Base-by-base conservation (phyloP, 768 basidiomycete species). In the Hygrocybe coccinea region DNA sequence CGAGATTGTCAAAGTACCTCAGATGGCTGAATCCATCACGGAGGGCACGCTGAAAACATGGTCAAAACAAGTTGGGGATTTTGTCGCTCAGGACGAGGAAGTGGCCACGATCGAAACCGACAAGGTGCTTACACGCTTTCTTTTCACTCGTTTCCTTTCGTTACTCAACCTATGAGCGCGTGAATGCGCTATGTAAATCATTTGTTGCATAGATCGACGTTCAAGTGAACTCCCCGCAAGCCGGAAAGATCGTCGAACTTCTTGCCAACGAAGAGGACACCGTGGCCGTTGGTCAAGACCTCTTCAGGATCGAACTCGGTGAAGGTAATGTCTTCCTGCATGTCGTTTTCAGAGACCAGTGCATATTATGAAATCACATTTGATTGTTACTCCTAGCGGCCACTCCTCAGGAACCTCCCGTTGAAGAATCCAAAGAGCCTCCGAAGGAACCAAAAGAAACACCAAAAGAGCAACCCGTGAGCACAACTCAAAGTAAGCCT, bases 91-190 rank as follows among this genome's bases (percentile, higher is more conserved):
- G 25, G 95, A 98, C 68, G 95, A 98, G 74, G 95, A 99, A 75
- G 80, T 99, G 41, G 95, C 93, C 14, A 95, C 93, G 44, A 97
- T 98, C 61, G 95, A 98, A 76, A 99, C 95, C 7, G 95, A 99
- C 79, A 97, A 98, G 87, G 95, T 91, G 58, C 55, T 76, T 3
- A 15, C 14, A 37, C n/a, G 17, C 44, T 12, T 22, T 12, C 17
- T 63, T 56, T 41, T 41, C 15, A n/a, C n/a, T n/a, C n/a, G n/a
- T 11, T 14, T 24, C 35, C 38, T 46, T 51, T 12, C 24, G 15
- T 34, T 9, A 29, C 29, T 29, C 29, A 29, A 29, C 29, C 4
- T 29, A 8, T 8, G 29, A 29, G 29, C 29, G 29, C 29, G 29
- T 29, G 29, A 8, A n/a, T n/a, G n/a, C n/a, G n/a, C n/a, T n/a